Base-by-base conservation (phyloP, 2,329 filamentous ascomycete species). In the Colletotrichum paranaense region DNA sequence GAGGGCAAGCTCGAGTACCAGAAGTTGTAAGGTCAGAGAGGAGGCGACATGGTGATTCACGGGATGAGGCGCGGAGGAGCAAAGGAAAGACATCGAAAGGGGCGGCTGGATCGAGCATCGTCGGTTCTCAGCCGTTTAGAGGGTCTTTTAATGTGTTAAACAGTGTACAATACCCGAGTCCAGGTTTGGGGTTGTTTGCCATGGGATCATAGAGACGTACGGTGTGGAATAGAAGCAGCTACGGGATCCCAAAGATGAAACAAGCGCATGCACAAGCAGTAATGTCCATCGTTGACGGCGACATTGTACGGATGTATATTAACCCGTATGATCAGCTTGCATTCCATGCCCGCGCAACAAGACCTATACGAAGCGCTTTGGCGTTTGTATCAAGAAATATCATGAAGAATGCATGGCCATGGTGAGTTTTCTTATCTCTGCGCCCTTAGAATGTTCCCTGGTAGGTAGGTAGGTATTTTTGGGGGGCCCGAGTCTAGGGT, bases 1-100 rank as follows among this genome's bases (percentile, higher is more conserved):
- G 97, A 99, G 85, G 96, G 97, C 84, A 98, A 98, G 88, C 89
- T 98, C 62, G 96, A 98, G 84, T 98, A 98, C 86, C 93, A 97
- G 90, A 98, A 98, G 87, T 87, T 98, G 85, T 98, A 71, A 68
- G 42, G 67, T 35, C 9, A 28, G 38, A 38, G 11, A 56, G 24
- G 19, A 28, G 24, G 26, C 30, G n/a, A 26, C 46, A 66, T 38
- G 56, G 35, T 42, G 71, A 57, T 52, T 70, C 24, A 60, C 14
- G 46, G 38, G 30, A 26, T 19, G 26, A 35, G 30, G 52, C 22
- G 67, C 35, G 19, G 22, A 65, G 60, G 16, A 32, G 52, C 62
- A 62, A 55, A 35, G 6, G 14, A 62, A 66, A 60, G 65, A 68
- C 60, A 19, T 46, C 46, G 30, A 42, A 24, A 66, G 49, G 57